Conservation (phyloP, 108 stramenopile genomes). For the Pseudonitzschia delicatissima region DNA sequence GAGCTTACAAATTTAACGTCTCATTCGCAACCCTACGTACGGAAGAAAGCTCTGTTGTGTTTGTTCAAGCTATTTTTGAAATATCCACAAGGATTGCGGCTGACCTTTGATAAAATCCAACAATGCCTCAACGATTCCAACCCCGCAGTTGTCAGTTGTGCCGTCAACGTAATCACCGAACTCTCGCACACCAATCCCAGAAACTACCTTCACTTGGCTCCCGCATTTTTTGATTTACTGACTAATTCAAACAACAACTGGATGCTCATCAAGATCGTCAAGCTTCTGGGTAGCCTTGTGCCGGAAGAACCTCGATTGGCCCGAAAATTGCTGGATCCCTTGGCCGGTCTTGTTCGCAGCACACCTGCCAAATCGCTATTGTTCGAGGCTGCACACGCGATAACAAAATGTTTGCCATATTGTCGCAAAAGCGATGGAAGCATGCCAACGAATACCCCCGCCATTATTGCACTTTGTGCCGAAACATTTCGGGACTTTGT, state of each 20-base stretch:
- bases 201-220: slow-evolving; percentile 97
- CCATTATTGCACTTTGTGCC: slow-evolving; percentile 87
- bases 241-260: slow-evolving; percentile 97
- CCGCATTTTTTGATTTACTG: slow-evolving; percentile 94
- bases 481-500: slow-evolving; percentile 88
- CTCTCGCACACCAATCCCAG: slow-evolving; percentile 95
- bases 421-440: slow-evolving; percentile 90
- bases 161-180: slow-evolving; percentile 99
- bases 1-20: slow-evolving; percentile 82
- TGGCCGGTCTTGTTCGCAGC: slow-evolving; percentile 90
- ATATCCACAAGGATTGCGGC: slow-evolving; percentile 98
- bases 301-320: slow-evolving; percentile 97
- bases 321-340: slow-evolving; percentile 95
- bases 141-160: slow-evolving; percentile 92
- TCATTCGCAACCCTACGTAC: slow-evolving; percentile 91
- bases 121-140: slow-evolving; percentile 87
- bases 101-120: slow-evolving; percentile 93
- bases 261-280: slow-evolving; percentile 99
- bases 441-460: slow-evolving; percentile 86
- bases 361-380: slow-evolving; percentile 95
- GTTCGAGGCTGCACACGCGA: slow-evolving; percentile 95
- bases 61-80: slow-evolving; percentile 96
- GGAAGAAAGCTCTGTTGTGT: slow-evolving; percentile 96
- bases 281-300: slow-evolving; percentile 93
- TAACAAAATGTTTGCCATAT: slow-evolving; percentile 93